Base-by-base conservation (phyloP, 768 basidiomycete species). In the Tricholoma sp. region DNA sequence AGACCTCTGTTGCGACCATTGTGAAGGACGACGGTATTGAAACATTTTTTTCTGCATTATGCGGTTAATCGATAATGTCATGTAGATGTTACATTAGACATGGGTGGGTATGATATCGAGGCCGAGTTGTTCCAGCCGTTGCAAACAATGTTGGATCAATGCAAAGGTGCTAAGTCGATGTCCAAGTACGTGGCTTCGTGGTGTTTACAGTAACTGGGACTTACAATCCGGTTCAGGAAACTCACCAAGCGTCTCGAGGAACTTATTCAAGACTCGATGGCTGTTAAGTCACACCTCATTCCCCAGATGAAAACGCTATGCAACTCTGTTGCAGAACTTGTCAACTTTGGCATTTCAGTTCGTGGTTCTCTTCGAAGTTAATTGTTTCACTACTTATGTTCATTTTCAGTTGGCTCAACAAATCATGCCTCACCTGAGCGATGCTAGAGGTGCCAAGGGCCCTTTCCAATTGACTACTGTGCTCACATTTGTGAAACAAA, bases 271-370 rank as follows among this genome's bases (percentile, higher is more conserved):
- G 82, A 86, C 32, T 87, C 86, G 7, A 70, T 81, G 0, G 92
- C 94, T 0, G 77, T 97, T 49, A 87, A 84, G 64, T 72, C 83
- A 0, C 79, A 83, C 64, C 78, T 94, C 27, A 74, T 89, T 11
- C 82, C 86, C 3, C 88, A 89, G 47, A 81, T 94, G 66, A 83
- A 88, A 59, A 76, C 78, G 2, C 69, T 93, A n/a, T 84, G 82
- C 64, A 84, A 88, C 56, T 75, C 81, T 27, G 85, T 92, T 1
- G 84, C 86, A 1, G 90, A 91, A 59, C 81, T 94, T 9, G 87
- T 94, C 61, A 92, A 95, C 71, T 91, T 96, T 67, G 92, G 92
- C 67, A 90, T 97, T 55, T 89, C 90, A 54, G 93, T 92, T 59
- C 54, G 85, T 68, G 18, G 12, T 31, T 16, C 19, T 35, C 22